Evolutionary conservation across 176 grass and related monocot genomes (phyloP), one percentile per base, ranked within the genome.

Genomic region (Avena eriantha): DNA sequence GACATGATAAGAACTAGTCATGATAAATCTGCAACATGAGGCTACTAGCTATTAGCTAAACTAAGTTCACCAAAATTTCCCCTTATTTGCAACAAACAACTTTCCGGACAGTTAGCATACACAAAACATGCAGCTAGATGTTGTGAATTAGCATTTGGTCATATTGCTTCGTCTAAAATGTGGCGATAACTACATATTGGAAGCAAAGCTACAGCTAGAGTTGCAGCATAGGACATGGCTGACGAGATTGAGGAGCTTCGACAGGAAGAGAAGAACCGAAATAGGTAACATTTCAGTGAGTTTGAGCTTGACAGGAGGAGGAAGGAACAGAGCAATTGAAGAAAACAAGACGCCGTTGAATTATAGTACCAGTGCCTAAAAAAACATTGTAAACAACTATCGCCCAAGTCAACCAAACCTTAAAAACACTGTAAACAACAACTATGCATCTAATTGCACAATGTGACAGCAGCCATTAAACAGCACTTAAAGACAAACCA

Each of bases 401-500:
- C 21, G 61, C 83, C 59, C 76, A 80, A 80, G 78, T 80, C n/a
- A 75, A 31, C 26, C 36, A 87, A 78, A 12, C 46, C 22, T 21
- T 41, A 18, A 41, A 69, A 16, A 70, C 22, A 76, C 69, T 70
- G 50, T 63, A 41, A 73, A 78, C 73, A 67, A 53, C 89, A 69
- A 3, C 41, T 80, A 80, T 69, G 59, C 59, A 91, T 60, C 55
- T 47, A 76, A 84, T 53, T 87, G 82, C 53, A 29, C 85, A 61
- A 81, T 57, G 83, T 69, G 89, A 54, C 31, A 48, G 43, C 22
- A 76, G 39, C 31, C 68, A 91, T 60, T 80, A 80, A 91, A 50
- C 36, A 49, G 15, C 19, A 68, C 34, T 80, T 31, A 10, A 50
- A 70, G 60, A 15, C 16, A 83, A 84, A 61, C 41, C 41, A 24